A percentile compares a stretch with the other conserved stretches of the same genome.
These are phyloP conservation scores for Crithidia fasciculata DNA, from an alignment of 208 protist genomes.

Conservation along the genomic window DNA sequence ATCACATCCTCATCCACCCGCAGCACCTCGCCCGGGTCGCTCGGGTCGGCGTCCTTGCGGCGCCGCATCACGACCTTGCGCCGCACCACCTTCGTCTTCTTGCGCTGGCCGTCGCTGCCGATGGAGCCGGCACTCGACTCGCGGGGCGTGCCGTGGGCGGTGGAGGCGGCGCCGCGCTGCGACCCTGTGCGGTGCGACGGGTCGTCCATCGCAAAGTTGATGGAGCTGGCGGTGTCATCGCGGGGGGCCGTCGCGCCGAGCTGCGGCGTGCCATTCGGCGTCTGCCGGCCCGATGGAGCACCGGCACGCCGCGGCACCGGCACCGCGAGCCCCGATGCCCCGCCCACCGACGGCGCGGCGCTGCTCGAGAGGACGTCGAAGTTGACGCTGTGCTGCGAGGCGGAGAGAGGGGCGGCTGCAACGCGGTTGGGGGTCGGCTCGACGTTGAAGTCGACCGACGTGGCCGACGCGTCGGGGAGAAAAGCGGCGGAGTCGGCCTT, in stretches of 20 bases:
- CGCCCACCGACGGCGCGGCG: constrained; percentile 7
- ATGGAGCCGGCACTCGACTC: constrained; percentile 15
- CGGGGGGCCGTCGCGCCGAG: neutral
- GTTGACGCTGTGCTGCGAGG: constrained; percentile 24
- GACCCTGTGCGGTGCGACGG: neutral
- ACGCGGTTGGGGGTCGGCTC: neutral
- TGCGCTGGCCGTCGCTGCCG: constrained; percentile 14
- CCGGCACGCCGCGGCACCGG: neutral
- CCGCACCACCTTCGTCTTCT: constrained; percentile 27
- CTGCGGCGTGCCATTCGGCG: neutral
- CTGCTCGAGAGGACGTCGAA: constrained; percentile 4
- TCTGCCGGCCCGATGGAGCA: neutral
- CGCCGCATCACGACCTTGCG: constrained; percentile 35
- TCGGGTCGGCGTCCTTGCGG: constrained; percentile 28
- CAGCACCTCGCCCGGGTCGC: constrained; percentile 27
- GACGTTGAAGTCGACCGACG: constrained; percentile 19
- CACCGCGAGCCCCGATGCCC: neutral
- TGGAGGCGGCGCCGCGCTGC: constrained; percentile 2
- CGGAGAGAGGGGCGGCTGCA: neutral
- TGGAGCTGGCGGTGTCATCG: constrained; percentile 10
- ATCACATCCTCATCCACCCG: constrained; percentile 33
- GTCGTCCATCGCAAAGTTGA: constrained; percentile 1
- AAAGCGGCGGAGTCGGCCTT: neutral
- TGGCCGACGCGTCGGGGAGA: neutral
- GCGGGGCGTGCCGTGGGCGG: constrained; percentile 8